Evolutionary conservation across 106 monocot genomes (phyloP).

Genomic region (Cymbidium sinense): DNA sequence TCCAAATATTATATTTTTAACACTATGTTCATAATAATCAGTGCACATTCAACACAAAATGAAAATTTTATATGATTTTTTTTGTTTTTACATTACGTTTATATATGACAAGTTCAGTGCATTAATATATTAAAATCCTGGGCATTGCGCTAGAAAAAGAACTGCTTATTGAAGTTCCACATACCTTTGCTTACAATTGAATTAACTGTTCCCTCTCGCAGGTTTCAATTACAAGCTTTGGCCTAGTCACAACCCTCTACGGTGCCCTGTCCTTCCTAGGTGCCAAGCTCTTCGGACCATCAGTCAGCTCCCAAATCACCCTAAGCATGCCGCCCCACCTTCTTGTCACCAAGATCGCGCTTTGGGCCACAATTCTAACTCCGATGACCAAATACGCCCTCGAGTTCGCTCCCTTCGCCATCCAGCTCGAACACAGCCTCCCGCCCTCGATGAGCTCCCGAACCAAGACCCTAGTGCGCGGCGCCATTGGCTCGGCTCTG

Average conservation of each 20-base stretch:
- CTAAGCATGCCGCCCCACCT: constrained; percentile 72
- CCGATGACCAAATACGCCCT: constrained; percentile 87
- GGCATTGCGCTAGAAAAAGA: too few relatives aligned
- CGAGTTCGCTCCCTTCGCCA: constrained; percentile 73
- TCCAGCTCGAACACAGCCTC: constrained; percentile 55
- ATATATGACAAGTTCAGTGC: too few relatives aligned
- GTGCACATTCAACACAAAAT: too few relatives aligned
- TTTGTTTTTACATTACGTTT: too few relatives aligned
- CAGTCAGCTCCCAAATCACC: constrained; percentile 63
- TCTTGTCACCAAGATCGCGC: constrained; percentile 49
- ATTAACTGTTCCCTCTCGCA: constrained; percentile 3
- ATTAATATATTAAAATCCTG: too few relatives aligned
- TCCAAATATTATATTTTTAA: too few relatives aligned
- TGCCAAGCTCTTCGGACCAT: constrained; percentile 60
- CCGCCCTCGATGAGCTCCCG: constrained; percentile 33
- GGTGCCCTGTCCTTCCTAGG: constrained; percentile 61
- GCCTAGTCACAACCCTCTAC: constrained; percentile 53
- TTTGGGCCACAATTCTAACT: constrained; percentile 77
- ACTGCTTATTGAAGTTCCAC: background rate
- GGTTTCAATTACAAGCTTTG: constrained; percentile 72
- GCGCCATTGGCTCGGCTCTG: constrained; percentile 40
- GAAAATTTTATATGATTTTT: too few relatives aligned
- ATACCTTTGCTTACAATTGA: background rate
- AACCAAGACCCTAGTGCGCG: constrained; percentile 32
- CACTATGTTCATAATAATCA: too few relatives aligned